Conservation (phyloP, 1,284 basidiomycete genomes). For the Ceratobasidium sp. region DNA sequence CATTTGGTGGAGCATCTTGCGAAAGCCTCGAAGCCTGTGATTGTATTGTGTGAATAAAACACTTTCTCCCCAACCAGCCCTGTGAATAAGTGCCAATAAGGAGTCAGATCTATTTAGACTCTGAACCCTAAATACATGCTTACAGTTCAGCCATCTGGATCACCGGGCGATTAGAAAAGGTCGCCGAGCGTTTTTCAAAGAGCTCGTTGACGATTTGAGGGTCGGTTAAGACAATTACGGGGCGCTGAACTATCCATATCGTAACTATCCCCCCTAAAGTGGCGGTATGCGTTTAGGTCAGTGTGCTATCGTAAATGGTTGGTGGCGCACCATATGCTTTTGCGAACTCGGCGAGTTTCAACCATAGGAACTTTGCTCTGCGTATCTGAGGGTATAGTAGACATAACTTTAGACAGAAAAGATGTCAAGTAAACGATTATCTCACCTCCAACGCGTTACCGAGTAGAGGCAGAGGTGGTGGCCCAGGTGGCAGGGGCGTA, state of each 20-base stretch:
- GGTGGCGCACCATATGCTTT: conserved; percentile 10
- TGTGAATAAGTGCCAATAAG: not conserved
- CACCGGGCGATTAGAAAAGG: conserved; percentile 28
- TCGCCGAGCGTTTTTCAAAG: conserved; percentile 32
- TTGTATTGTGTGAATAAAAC: conserved; percentile 42
- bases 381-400: conserved; percentile 1
- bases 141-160: conserved; percentile 35
- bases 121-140: not conserved
- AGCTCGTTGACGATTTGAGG: conserved; percentile 21
- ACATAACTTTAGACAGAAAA: not conserved
- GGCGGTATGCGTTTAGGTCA: too few relatives aligned
- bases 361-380: conserved; percentile 24
- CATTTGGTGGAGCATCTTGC: conserved; percentile 44
- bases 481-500: conserved; percentile 19
- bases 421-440: not conserved
- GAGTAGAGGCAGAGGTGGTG: conserved; percentile 15
- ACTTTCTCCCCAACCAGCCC: conserved; percentile 36
- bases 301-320: not conserved
- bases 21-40: conserved; percentile 39
- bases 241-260: conserved; percentile 19
- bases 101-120: not conserved
- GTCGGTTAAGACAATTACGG: conserved; percentile 15
- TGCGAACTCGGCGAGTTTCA: conserved; percentile 39
- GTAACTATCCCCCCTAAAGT: conserved; percentile 35
- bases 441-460: conserved; percentile 38